Evolutionary conservation across 2,329 filamentous ascomycete genomes (phyloP), one percentile per base, ranked within the genome.

Genomic region (Talaromyces sp.): DNA sequence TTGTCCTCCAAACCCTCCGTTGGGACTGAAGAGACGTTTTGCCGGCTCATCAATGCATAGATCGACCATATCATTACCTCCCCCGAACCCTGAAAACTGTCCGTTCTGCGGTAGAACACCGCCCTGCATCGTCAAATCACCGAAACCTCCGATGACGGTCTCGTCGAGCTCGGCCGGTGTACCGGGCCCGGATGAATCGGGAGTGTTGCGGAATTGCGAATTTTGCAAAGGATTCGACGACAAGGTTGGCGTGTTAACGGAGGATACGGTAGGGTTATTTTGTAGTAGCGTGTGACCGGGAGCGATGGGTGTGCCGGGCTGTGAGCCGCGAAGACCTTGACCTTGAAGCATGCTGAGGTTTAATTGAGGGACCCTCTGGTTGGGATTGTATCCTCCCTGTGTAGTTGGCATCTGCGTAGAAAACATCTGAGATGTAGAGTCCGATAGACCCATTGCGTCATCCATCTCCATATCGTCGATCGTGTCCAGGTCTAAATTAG

Each of bases 391-490:
- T 64, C 85, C 84, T 64, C 83, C 81, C 71, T 90, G 88, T 53
- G 89, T 85, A 22, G 87, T 45, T 19, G 61, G 65, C 72, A 91
- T 88, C 40, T 88, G 86, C 69, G 86, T 83, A 60, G 89, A 76
- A 67, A 79, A 81, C 65, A 80, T 66, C 68, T 80, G 72, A 58
- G 76, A 71, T 61, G 76, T 68, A 5, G 72, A 67, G 72, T 82
- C 70, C 15, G 70, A 73, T 70, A 81, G 74, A 66, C 87, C 88
- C 58, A 91, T 83, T 7, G 88, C 86, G 71, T 97, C 93, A 73
- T 98, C 94, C 89, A 98, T 91, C 73, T 98, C 94, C 94, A 98
- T 97, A 73, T 96, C 92, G 61, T 92, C 93, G 34, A 96, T 87
- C 19, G 91, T 88, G 73, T 96, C 93, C 82, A 96, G 88, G 67